Percentiles rank a stretch among this genome's conserved stretches.
phyloP scores from a whole-genome alignment of 2,329 filamentous ascomycete genomes.

The Sphaerulina vaccinii region DNA sequence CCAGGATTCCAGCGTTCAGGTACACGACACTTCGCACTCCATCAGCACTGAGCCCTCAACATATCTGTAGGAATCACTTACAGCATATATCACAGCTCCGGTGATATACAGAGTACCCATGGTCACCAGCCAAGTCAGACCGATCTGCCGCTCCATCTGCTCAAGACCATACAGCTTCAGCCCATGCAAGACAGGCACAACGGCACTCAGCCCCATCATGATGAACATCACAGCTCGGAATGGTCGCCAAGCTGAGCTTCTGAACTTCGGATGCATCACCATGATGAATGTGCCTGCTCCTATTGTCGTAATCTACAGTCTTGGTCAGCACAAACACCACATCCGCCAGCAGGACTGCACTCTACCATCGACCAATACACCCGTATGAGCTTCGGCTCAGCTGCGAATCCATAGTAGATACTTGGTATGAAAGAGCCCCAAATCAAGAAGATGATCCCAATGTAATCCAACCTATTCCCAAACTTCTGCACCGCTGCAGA shows the following conservation, averaged over 20 bases:
- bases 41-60: background rate
- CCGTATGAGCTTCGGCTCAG: constrained; percentile 62
- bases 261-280: constrained; percentile 77
- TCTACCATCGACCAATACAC: constrained; percentile 74
- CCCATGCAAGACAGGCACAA: constrained; percentile 81
- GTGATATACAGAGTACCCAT: constrained; percentile 83
- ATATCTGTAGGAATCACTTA: constrained; percentile 44
- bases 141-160: constrained; percentile 69
- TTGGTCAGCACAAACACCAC: constrained; percentile 4
- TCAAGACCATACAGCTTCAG: constrained; percentile 64
- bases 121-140: constrained; percentile 73
- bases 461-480: constrained; percentile 92
- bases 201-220: constrained; percentile 76
- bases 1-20: constrained; percentile 80
- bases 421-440: constrained; percentile 88
- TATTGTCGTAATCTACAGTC: constrained; percentile 68
- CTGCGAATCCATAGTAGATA: constrained; percentile 83
- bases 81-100: constrained; percentile 83
- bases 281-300: constrained; percentile 74
- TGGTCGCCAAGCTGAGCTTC: constrained; percentile 78
- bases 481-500: constrained; percentile 72
- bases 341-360: background rate
- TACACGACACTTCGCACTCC: constrained; percentile 61
- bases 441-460: constrained; percentile 88
- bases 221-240: constrained; percentile 90